A percentile compares a stretch with the other conserved stretches of the same genome.
These are phyloP conservation scores for Symbiodinium pilosum DNA, from an alignment of 73 alveolate genomes.

Conservation along the genomic window DNA sequence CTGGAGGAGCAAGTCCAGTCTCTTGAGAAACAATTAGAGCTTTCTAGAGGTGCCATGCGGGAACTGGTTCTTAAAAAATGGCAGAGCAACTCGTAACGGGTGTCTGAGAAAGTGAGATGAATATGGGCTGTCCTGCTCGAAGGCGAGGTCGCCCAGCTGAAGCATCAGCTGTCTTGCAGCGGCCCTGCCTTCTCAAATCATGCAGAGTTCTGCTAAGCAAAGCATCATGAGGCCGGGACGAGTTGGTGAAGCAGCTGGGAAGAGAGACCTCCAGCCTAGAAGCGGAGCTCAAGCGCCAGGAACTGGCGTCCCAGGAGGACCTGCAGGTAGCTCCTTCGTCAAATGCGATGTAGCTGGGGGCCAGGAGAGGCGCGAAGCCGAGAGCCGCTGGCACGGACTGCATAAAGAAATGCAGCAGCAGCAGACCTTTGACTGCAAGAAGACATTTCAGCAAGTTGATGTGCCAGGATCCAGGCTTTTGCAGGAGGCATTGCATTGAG, in stretches of 20 bases:
- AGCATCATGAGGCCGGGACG: conserved; percentile 55
- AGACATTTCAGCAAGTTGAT: too few species aligned
- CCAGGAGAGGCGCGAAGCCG: conserved; percentile 72
- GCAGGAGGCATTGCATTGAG: too few species aligned
- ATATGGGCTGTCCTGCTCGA: background rate
- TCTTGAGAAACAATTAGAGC: conserved; percentile 41
- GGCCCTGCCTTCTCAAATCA: background rate
- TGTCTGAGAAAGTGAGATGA: too few species aligned
- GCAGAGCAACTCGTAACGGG: too few species aligned
- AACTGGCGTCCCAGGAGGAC: conserved; percentile 31
- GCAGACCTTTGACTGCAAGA: conserved; percentile 20
- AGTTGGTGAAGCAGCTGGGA: conserved; percentile 52
- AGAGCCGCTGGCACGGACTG: conserved; percentile 21
- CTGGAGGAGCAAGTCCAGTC: conserved; percentile 35
- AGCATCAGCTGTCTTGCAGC: conserved; percentile 50
- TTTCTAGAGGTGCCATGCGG: conserved; percentile 13
- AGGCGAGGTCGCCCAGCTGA: conserved; percentile 51
- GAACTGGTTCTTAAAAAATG: too few species aligned
- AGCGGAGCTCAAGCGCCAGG: conserved; percentile 26
- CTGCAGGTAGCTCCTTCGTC: background rate
- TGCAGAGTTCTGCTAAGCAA: too few species aligned
- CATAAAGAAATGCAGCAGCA: conserved; percentile 76
- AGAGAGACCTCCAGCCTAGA: conserved; percentile 11
- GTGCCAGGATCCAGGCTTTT: too few species aligned
- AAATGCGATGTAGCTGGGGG: background rate